A percentile compares a stretch with the other conserved stretches of the same genome.
Conservation (phyloP, 305 asterid species). For the Fraxinus albicans region DNA sequence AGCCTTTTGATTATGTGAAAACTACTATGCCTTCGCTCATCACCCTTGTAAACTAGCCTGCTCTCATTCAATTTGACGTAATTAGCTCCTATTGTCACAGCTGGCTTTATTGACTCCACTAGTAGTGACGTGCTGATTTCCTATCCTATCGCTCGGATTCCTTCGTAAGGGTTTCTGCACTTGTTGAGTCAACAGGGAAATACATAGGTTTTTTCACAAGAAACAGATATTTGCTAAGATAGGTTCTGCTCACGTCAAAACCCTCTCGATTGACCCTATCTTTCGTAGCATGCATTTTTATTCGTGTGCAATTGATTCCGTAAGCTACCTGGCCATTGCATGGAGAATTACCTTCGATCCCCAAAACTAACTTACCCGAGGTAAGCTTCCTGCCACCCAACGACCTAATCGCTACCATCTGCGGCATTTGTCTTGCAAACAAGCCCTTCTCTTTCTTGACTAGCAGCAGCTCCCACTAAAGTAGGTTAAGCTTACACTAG, state of each 20-base stretch:
- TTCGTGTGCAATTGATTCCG: neutral
- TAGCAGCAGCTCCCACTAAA: neutral
- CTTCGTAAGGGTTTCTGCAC: neutral
- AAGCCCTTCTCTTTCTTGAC: neutral
- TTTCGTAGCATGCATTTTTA: neutral
- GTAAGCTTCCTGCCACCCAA: neutral
- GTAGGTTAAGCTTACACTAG: neutral
- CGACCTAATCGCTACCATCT: neutral
- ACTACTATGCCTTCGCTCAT: neutral
- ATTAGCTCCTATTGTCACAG: neutral
- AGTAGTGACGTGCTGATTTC: neutral
- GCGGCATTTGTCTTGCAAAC: neutral
- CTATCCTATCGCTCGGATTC: neutral
- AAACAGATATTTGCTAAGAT: neutral
- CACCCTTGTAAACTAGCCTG: neutral
- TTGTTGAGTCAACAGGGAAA: neutral
- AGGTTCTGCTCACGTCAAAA: neutral
- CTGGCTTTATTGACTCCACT: neutral
- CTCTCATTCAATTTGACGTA: neutral
- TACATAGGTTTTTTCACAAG: neutral
- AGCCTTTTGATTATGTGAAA: neutral
- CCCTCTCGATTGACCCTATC: neutral
- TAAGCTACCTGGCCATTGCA: neutral
- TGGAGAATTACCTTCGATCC: neutral
- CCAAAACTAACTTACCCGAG: neutral